Base-by-base conservation (phyloP, 352 stramenopile genomes). In the Globisporangium canariense region DNA sequence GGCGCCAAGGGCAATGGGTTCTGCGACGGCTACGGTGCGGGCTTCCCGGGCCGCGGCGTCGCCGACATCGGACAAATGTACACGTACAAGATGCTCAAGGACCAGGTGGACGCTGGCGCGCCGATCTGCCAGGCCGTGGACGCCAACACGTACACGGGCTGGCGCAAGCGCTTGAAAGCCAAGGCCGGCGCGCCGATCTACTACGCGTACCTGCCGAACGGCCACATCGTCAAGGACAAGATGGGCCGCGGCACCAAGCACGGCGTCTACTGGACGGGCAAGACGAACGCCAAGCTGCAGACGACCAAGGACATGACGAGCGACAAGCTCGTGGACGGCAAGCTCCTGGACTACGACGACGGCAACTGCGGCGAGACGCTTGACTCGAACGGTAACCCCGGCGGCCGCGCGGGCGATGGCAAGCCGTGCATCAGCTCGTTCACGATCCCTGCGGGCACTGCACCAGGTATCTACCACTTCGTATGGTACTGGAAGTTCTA, bases 401-500 rank as follows among this genome's bases (percentile, higher is more conserved):
- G 76, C n/a, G 77, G 75, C 0, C 78, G 81, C 30, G 81, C 76
- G 3, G 81, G 81, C 9, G 81, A 90, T 40, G 78, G 77, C 38
- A 84, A 86, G 62, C 81, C 81, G 2, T 90, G 81, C 41, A 71
- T 90, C 32, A 76, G 81, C 6, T 68, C 69, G 22, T 90, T 90
- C 52, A 69, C 65, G 34, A 70, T 88, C 45, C 78, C 81, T 0
- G 56, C 50, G 7, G 76, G 76, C 28, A 86, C 77, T 0, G 20
- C 72, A 9, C 65, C 78, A 1, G 81, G 81, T 14, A 70, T 81
- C 43, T 90, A 87, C 68, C 81, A 82, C 36, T 80, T 88, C 66
- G 81, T 90, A 9, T 90, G 81, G 81, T 88, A 83, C 63, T 90
- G 81, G 81, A 86, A 78, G 49, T 89, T 86, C 64, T 89, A 82